These are phyloP conservation scores for Oryza longistaminata DNA, from an alignment of 176 grass and related monocot genomes.

Conservation along the genomic window DNA sequence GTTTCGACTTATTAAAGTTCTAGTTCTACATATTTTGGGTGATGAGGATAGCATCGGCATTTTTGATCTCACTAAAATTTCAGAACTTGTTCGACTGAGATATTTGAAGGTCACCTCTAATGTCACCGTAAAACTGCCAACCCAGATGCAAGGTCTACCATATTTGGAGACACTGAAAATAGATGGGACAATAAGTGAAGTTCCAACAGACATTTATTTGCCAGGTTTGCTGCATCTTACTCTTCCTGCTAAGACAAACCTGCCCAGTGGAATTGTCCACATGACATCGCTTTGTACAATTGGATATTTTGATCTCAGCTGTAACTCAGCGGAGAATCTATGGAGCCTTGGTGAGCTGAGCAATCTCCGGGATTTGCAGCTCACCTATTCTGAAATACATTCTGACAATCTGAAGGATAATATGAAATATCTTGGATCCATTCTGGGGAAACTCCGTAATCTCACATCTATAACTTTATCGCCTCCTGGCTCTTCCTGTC, in stretches of 20 bases:
- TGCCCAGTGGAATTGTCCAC: slow-evolving; percentile 14
- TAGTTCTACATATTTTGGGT: slow-evolving; percentile 17
- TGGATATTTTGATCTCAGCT: slow-evolving; percentile 22
- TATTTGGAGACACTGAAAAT: slow-evolving; percentile 25
- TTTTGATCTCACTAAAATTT: slow-evolving; percentile 15
- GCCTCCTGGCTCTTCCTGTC: background rate
- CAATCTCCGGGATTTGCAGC: slow-evolving; percentile 11
- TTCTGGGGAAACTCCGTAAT: background rate
- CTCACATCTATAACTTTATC: slow-evolving; percentile 10
- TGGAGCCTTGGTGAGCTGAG: background rate
- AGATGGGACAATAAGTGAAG: background rate
- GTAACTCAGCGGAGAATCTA: background rate
- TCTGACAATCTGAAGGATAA: background rate
- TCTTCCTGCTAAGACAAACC: slow-evolving; percentile 6
- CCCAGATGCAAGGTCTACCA: background rate
- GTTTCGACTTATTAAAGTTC: slow-evolving; percentile 30
- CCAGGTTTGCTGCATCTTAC: background rate
- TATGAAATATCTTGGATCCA: background rate
- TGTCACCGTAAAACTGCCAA: background rate
- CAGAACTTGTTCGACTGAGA: slow-evolving; percentile 11
- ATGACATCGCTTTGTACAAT: slow-evolving; percentile 20
- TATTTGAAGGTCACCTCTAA: slow-evolving; percentile 26
- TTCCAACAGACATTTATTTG: slow-evolving; percentile 6
- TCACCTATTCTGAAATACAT: background rate
- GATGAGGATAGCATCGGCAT: background rate